These are phyloP conservation scores for Leccinum subrobustum DNA, from an alignment of 1,284 basidiomycete genomes.

Conservation along the genomic window DNA sequence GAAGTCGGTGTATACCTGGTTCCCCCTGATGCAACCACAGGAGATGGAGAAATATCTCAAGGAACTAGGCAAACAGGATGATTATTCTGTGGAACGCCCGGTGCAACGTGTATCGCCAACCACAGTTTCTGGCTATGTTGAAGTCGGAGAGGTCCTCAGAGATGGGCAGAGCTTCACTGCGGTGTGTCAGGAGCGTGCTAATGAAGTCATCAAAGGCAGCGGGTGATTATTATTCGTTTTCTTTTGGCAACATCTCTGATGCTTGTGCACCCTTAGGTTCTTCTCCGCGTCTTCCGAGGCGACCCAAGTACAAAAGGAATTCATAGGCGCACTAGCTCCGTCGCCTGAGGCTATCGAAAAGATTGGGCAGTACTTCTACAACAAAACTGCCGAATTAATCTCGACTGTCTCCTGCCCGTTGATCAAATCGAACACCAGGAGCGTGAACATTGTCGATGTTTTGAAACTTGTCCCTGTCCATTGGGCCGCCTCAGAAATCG, in stretches of 20 bases:
- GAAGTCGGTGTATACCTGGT: conserved; percentile 79
- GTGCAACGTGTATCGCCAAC: conserved; percentile 25
- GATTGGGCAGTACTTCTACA: conserved; percentile 59
- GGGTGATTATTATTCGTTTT: conserved; percentile 44
- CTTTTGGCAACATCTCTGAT: neutral
- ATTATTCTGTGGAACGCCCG: conserved; percentile 56
- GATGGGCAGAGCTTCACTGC: conserved; percentile 45
- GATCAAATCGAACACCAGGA: conserved; percentile 47
- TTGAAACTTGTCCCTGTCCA: conserved; percentile 62
- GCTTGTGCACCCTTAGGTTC: conserved; percentile 32
- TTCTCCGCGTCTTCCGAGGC: conserved; percentile 56
- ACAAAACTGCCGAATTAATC: conserved; percentile 59
- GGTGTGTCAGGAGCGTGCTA: conserved; percentile 49
- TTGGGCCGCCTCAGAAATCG: conserved; percentile 69
- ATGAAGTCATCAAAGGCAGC: conserved; percentile 50
- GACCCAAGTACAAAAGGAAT: conserved; percentile 46
- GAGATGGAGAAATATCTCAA: conserved; percentile 61
- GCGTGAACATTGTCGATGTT: conserved; percentile 74
- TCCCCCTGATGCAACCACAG: conserved; percentile 79
- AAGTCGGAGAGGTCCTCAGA: conserved; percentile 53
- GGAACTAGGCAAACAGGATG: conserved; percentile 50
- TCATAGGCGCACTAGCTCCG: conserved; percentile 47
- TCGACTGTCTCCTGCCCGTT: conserved; percentile 49
- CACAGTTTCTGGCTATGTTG: conserved; percentile 46
- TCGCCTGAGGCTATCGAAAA: conserved; percentile 46